Conservation (phyloP, 2,329 filamentous ascomycete genomes). For the Aspergillaceae sp. region DNA sequence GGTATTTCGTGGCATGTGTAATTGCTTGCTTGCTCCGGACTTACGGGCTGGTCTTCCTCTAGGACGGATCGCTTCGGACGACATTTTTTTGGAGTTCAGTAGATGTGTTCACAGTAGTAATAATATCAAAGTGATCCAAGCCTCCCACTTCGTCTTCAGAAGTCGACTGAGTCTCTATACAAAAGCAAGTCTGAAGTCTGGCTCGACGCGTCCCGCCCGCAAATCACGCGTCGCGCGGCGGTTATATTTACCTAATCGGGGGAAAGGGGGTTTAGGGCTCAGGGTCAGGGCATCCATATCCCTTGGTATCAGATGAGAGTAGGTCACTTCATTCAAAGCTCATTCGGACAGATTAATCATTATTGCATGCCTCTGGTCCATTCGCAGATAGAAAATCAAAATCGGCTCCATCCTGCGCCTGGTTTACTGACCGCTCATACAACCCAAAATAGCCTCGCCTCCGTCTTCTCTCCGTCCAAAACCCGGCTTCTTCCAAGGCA, state of each 20-base stretch:
- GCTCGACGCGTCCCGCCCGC: slow-evolving; percentile 8
- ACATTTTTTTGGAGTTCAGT: slow-evolving; percentile 19
- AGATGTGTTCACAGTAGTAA: not conserved
- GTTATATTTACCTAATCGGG: slow-evolving; percentile 17
- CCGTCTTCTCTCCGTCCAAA: slow-evolving; percentile 16
- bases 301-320: too few relatives aligned
- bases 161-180: not conserved
- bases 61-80: slow-evolving; percentile 28
- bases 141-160: not conserved
- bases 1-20: not conserved
- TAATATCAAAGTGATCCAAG: not conserved
- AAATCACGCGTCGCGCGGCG: slow-evolving; percentile 9
- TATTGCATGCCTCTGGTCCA: slow-evolving; percentile 7
- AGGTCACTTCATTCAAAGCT: too few relatives aligned
- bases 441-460: slow-evolving; percentile 33
- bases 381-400: slow-evolving; percentile 30
- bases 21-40: slow-evolving; percentile 12
- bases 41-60: slow-evolving; percentile 41
- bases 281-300: slow-evolving; percentile 14
- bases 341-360: too few relatives aligned
- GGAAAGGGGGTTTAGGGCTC: slow-evolving; percentile 24
- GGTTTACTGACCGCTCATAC: slow-evolving; percentile 37
- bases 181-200: slow-evolving; percentile 5
- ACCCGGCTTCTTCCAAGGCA: slow-evolving; percentile 4
- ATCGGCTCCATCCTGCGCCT: slow-evolving; percentile 34